Base-by-base conservation (phyloP, 345 rosid genomes). In the Camelina neglecta region DNA sequence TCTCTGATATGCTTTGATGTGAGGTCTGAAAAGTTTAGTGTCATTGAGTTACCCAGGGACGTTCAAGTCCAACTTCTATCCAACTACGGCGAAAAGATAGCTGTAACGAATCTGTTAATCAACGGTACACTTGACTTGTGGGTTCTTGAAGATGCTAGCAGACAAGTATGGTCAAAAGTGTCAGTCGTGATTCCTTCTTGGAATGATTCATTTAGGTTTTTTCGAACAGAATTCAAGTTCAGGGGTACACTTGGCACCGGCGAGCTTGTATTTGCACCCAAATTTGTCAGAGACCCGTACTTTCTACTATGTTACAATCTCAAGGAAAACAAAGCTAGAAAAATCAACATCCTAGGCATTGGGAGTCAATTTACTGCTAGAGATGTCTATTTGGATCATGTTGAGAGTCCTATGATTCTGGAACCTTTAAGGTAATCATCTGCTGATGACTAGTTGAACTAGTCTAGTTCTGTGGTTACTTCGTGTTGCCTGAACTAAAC, bases 151-250 rank as follows among this genome's bases (percentile, higher is more conserved):
- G 56, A 65, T 31, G 42, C 26, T 1, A 16, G 4, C 15, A 47
- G 48, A 65, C n/a, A 47, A 47, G n/a, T 29, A 62, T 62, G 67
- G 67, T 62, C 36, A 21, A 41, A 62, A 23, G 0, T 41, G 24
- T 6, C 20, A 10, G 2, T 24, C 51, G 4, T 42, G 35, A 2
- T 7, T 62, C 12, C 20, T 44, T 0, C 0, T 42, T 23, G 16
- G 50, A 6, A 1, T 24, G 6, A 38, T 4, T 42, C 4, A 1
- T 12, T 4, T 3, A 10, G 2, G 15, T 4, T 2, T 4, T 11
- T 2, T 8, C 29, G 3, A 26, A 0, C 1, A 42, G 12, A 2
- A 18, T 24, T 11, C 23, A 57, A 2, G 21, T 36, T 60, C 29
- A 60, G 8, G 24, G 47, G 64, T 60, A 18, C 2, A 10, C 15